Evolutionary conservation across 2,329 filamentous ascomycete species (phyloP).

Genomic region (Cucurbitaria berberidis): DNA sequence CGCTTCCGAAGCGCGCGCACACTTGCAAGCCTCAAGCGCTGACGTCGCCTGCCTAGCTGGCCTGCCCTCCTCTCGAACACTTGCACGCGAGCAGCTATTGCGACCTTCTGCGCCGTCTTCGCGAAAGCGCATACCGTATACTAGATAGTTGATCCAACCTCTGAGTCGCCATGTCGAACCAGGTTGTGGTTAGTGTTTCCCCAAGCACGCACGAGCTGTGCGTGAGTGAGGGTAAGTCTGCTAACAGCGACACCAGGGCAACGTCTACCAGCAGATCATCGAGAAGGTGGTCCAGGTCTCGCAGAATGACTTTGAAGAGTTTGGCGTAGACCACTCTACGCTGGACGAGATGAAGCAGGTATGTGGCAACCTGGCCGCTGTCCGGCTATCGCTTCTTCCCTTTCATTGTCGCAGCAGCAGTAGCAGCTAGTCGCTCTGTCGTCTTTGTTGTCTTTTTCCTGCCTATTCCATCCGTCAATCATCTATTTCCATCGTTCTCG

Average conservation of each 20-base stretch:
- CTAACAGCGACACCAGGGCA: slow-evolving; percentile 59
- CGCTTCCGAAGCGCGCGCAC: slow-evolving; percentile 33
- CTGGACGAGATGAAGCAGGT: slow-evolving; percentile 88
- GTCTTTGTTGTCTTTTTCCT: slow-evolving; percentile 7
- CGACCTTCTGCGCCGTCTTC: slow-evolving; percentile 20
- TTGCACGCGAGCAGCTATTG: slow-evolving; percentile 30
- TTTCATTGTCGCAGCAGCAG: slow-evolving; percentile 17
- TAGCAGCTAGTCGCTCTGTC: slow-evolving; percentile 7
- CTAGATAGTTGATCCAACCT: slow-evolving; percentile 26
- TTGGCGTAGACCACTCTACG: slow-evolving; percentile 85
- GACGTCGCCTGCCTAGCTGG: slow-evolving; percentile 35
- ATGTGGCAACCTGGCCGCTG: slow-evolving; percentile 53
- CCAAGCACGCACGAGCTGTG: slow-evolving; percentile 20
- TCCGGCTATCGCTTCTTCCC: slow-evolving; percentile 20
- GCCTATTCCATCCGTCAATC: slow-evolving; percentile 13
- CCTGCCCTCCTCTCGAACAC: slow-evolving; percentile 18
- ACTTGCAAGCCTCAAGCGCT: slow-evolving; percentile 38
- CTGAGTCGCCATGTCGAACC: slow-evolving; percentile 45
- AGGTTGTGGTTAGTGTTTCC: slow-evolving; percentile 47
- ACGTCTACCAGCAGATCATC: slow-evolving; percentile 89
- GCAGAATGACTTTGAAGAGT: slow-evolving; percentile 95
- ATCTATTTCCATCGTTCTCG: slow-evolving; percentile 21
- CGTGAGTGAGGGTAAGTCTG: slow-evolving; percentile 21
- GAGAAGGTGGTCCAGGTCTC: slow-evolving; percentile 70
- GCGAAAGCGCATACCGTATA: slow-evolving; percentile 16